Evolutionary conservation across 1,284 basidiomycete species (phyloP), one percentile per base, ranked within the genome.

Genomic region (Puccinia coronata): DNA sequence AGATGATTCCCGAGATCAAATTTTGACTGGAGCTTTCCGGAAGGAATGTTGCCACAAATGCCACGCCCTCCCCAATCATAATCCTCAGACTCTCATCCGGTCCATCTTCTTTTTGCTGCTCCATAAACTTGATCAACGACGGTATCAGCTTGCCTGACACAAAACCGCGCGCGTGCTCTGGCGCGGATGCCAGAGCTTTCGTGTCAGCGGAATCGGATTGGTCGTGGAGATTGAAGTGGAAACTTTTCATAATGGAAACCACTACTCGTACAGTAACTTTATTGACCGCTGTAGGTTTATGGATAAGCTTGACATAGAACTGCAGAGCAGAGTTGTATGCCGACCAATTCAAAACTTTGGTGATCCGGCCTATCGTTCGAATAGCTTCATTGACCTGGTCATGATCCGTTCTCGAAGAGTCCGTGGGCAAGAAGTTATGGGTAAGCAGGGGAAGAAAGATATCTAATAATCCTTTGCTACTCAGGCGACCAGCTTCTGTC

Each of bases 331-430:
- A 88, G 85, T 93, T 91, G 87, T 98, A 99, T 0, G 92, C 90
- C 16, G 92, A 90, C 97, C 97, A 99, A 0, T 89, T 88, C 31
- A 95, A 88, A 82, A 90, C 89, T 82, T 89, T 90, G 1, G 93
- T 90, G 84, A 97, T 90, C 5, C 88, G 89, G 0, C 94, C 94
- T 20, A 92, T 91, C 0, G 93, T 89, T 9, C 87, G 87, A 83
- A 99, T 92, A 0, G 96, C 93, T 85, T 98, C 96, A 84, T 94
- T 96, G 75, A 96, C 91, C 39, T 99, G 89, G 84, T 95, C 92
- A 85, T 97, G 95, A 84, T 98, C 94, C 34, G 92, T 88, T 59
- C 87, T 87, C n/a, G 91, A 89, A 2, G 90, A 87, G 0, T 92
- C 89, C 63, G 91, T 89, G 25, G 79, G 57, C 59, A 89, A 87